phyloP scores from a whole-genome alignment of 2,329 filamentous ascomycete genomes.

The Cercospora zeina region DNA sequence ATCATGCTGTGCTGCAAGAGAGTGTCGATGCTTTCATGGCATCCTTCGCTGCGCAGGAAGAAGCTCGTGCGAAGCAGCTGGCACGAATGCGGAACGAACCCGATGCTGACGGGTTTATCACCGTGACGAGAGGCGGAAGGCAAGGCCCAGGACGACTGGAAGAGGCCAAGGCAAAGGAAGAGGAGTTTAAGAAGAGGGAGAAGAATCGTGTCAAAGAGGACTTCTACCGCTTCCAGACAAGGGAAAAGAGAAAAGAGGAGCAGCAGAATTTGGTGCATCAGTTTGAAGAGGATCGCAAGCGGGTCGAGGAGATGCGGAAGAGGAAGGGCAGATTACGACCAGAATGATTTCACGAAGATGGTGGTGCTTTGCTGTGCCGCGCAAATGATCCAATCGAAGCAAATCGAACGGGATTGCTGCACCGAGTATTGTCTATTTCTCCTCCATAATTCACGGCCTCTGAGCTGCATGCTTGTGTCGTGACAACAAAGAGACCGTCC shows the following conservation, averaged over 20 bases:
- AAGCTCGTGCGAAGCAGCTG: constrained; percentile 64
- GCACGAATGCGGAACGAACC: constrained; percentile 71
- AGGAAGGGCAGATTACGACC: constrained; percentile 31
- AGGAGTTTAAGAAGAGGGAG: constrained; percentile 62
- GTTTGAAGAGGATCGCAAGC: constrained; percentile 58
- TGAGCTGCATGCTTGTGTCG: not conserved
- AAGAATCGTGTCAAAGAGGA: constrained; percentile 65
- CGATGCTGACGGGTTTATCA: constrained; percentile 94
- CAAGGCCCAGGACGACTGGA: constrained; percentile 70
- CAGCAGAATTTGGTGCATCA: constrained; percentile 67
- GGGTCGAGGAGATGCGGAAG: constrained; percentile 33
- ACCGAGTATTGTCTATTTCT: too few relatives aligned
- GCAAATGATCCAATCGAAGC: not conserved
- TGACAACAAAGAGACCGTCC: not conserved
- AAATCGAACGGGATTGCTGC: not conserved
- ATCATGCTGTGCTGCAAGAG: constrained; percentile 64
- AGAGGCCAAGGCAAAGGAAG: constrained; percentile 58
- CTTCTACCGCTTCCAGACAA: constrained; percentile 82
- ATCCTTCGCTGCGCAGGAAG: constrained; percentile 67
- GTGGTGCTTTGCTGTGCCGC: not conserved
- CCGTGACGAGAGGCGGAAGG: constrained; percentile 76
- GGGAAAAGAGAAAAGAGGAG: constrained; percentile 75
- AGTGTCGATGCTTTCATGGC: constrained; percentile 84
- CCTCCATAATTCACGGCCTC: not conserved
- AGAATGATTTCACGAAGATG: constrained; percentile 17